These are phyloP conservation scores for Cyberlindnera petersonii DNA, from an alignment of 805 yeast genomes.

Conservation along the genomic window DNA sequence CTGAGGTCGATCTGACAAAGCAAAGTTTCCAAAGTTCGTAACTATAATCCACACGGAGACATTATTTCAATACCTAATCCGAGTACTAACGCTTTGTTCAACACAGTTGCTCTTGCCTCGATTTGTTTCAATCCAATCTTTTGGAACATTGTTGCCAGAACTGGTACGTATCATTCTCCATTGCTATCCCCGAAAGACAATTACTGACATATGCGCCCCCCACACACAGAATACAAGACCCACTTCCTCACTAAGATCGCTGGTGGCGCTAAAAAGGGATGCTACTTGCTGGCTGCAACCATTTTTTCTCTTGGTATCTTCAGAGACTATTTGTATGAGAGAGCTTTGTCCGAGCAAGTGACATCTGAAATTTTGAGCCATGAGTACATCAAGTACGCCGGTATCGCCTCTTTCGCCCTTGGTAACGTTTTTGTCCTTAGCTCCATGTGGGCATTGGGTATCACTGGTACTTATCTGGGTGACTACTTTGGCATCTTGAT, in stretches of 20 bases:
- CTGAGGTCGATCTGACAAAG: conserved; percentile 24
- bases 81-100: not conserved
- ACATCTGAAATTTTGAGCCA: conserved; percentile 50
- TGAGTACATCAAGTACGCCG: conserved; percentile 43
- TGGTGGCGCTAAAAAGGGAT: conserved; percentile 69
- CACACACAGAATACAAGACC: conserved; percentile 59
- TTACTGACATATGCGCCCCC: not conserved
- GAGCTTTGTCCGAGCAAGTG: conserved; percentile 70
- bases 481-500: conserved; percentile 96
- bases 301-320: conserved; percentile 82
- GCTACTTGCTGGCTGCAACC: conserved; percentile 76
- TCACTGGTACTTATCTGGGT: conserved; percentile 95
- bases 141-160: conserved; percentile 91
- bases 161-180: conserved; percentile 34
- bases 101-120: conserved; percentile 48
- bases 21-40: conserved; percentile 23
- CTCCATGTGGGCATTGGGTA: conserved; percentile 90
- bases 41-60: not conserved
- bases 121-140: conserved; percentile 91
- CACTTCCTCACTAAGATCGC: conserved; percentile 71
- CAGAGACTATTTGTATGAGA: conserved; percentile 72
- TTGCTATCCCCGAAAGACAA: not conserved
- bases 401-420: conserved; percentile 48
- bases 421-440: conserved; percentile 80
- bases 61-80: not conserved